Evolutionary conservation across 768 basidiomycete species (phyloP).

Genomic region (Harrya chromipes): DNA sequence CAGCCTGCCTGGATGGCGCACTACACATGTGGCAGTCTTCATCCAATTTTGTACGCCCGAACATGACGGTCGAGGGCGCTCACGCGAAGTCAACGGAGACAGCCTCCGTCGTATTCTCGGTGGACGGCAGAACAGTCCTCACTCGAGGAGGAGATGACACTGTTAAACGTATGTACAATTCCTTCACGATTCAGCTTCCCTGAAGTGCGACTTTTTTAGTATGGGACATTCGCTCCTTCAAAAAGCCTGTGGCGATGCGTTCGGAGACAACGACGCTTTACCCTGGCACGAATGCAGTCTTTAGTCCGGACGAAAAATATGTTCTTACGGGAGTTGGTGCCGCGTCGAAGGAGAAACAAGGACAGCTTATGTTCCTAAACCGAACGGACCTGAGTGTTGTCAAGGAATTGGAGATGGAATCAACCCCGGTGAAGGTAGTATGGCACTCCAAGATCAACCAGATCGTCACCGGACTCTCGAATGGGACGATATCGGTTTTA

Average conservation of each 20-base stretch:
- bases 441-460: conserved; percentile 99
- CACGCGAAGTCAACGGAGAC: conserved; percentile 85
- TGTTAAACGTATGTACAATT: conserved; percentile 76
- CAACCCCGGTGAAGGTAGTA: conserved; percentile 82
- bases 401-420: conserved; percentile 64
- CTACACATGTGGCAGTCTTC: conserved; percentile 90
- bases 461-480: conserved; percentile 87
- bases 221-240: conserved; percentile 92
- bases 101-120: conserved; percentile 82
- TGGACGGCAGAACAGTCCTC: conserved; percentile 81
- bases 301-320: conserved; percentile 91
- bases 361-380: conserved; percentile 69
- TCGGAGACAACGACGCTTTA: conserved; percentile 72
- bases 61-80: conserved; percentile 80
- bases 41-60: conserved; percentile 92
- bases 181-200: neutral
- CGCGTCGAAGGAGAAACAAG: conserved; percentile 61
- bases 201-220: conserved; percentile 46
- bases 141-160: conserved; percentile 95
- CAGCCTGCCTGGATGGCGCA: conserved; percentile 89
- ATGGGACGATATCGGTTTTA: conserved; percentile 82
- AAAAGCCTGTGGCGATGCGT: conserved; percentile 77
- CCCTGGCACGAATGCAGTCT: conserved; percentile 89
- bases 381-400: conserved; percentile 67
- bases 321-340: conserved; percentile 82